Conservation (phyloP, 1,139 yeast genomes). For the Kodamaea plutei region DNA sequence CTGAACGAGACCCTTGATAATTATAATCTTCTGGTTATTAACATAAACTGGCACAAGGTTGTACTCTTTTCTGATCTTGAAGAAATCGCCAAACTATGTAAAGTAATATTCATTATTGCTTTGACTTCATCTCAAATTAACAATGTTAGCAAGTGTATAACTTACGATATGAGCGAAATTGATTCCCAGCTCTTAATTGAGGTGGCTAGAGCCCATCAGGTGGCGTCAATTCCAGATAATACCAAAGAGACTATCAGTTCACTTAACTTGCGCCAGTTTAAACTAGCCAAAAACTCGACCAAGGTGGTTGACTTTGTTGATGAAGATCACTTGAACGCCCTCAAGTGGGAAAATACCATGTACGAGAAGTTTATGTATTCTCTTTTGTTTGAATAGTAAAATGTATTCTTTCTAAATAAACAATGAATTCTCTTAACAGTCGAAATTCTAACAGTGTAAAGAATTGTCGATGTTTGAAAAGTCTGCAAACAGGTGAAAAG, state of each 20-base stretch:
- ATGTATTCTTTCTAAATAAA: too few species aligned
- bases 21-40: background rate
- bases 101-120: conserved; percentile 19
- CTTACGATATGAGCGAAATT: too few species aligned
- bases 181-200: too few species aligned
- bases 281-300: conserved; percentile 3
- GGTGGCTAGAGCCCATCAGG: too few species aligned
- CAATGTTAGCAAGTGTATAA: background rate
- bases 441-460: too few species aligned
- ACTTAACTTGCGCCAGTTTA: too few species aligned
- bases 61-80: conserved; percentile 15
- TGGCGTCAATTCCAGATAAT: too few species aligned
- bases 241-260: too few species aligned
- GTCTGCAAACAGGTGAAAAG: too few species aligned
- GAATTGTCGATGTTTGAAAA: too few species aligned
- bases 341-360: conserved; percentile 23
- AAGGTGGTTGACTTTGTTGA: conserved; percentile 8
- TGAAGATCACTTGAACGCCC: conserved; percentile 16
- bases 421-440: too few species aligned
- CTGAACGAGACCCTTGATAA: conserved; percentile 3
- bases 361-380: conserved; percentile 12
- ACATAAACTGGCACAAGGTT: conserved; percentile 11
- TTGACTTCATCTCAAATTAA: conserved; percentile 19
- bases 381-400: too few species aligned
- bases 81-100: conserved; percentile 17